phyloP scores from a whole-genome alignment of 352 stramenopile species.

The Phytophthora citrophthora region DNA sequence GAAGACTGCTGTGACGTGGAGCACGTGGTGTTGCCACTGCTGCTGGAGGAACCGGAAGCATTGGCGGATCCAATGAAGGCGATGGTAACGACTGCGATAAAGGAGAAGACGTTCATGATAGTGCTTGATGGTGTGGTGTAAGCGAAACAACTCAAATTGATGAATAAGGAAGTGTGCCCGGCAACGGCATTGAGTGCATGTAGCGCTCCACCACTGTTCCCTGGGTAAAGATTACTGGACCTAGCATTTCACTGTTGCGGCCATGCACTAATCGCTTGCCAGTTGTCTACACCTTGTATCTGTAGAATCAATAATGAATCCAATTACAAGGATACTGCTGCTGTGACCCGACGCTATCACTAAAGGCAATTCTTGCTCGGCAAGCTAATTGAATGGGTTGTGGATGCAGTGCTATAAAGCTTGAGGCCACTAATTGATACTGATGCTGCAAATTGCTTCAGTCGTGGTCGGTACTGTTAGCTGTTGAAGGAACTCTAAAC shows the following conservation, averaged over 20 bases:
- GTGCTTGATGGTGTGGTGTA: background rate
- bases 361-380: no score
- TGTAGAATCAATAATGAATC: background rate
- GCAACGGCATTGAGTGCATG: background rate
- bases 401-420: no score
- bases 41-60: background rate
- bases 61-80: background rate
- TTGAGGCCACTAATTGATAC: no score
- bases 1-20: conserved; percentile 7
- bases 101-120: background rate
- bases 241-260: background rate
- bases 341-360: no score
- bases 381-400: no score
- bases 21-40: background rate
- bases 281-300: background rate
- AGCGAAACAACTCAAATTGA: background rate
- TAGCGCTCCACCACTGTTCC: background rate
- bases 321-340: no score
- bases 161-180: background rate
- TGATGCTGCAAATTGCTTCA: no score
- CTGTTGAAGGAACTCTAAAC: no score
- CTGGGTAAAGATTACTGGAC: background rate
- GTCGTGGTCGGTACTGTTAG: no score
- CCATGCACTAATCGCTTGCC: background rate
- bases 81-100: background rate